phyloP scores from a whole-genome alignment of 2,329 filamentous ascomycete species.

The Nemania bipapillata region DNA sequence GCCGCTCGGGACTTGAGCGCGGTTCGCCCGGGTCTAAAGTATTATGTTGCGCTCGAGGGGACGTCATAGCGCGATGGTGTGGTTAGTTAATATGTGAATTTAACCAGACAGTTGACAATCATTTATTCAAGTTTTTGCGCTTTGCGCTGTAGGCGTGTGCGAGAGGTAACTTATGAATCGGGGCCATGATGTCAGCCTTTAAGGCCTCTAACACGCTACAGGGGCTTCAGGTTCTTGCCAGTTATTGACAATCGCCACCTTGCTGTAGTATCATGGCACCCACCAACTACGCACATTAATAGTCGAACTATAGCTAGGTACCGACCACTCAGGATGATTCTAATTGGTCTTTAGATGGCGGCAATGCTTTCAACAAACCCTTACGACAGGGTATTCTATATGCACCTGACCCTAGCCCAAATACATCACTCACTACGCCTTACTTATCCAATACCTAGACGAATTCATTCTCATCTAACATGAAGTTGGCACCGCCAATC shows the following conservation, averaged over 20 bases:
- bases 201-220: conserved; percentile 22
- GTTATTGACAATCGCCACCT: conserved; percentile 17
- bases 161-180: conserved; percentile 23
- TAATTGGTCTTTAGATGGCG: neutral
- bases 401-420: conserved; percentile 15
- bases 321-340: neutral
- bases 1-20: conserved; percentile 50
- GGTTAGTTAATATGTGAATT: neutral
- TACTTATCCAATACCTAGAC: neutral
- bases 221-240: neutral
- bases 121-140: conserved; percentile 31
- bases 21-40: conserved; percentile 38
- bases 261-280: conserved; percentile 4
- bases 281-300: conserved; percentile 13
- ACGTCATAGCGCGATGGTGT: conserved; percentile 43
- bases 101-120: conserved; percentile 25
- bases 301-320: neutral
- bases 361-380: neutral
- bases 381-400: conserved; percentile 17
- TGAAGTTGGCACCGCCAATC: conserved; percentile 1
- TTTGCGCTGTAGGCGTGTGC: conserved; percentile 15
- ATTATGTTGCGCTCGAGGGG: conserved; percentile 38
- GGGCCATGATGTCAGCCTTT: conserved; percentile 46
- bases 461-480: conserved; percentile 1
- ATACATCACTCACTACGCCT: conserved; percentile 25